phyloP scores from a whole-genome alignment of 306 rosid species.

The Macrotyloma uniflorum region DNA sequence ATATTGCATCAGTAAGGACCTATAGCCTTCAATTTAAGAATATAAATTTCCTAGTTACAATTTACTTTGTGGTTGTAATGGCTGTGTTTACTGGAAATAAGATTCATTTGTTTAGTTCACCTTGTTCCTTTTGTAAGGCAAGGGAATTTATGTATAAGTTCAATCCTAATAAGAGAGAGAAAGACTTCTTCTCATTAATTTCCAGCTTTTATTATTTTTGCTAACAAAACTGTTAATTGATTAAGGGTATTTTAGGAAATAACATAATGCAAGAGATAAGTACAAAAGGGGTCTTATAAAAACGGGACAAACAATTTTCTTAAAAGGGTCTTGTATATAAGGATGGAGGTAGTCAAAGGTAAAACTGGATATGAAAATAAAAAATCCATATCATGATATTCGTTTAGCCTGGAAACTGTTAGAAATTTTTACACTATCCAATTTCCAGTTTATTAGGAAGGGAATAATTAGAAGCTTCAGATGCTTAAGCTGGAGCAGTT shows the following conservation, averaged over 20 bases:
- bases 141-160: slow-evolving; percentile 12
- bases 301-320: too few relatives aligned
- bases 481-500: slow-evolving; percentile 17
- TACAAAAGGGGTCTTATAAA: too few relatives aligned
- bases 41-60: slow-evolving; percentile 35
- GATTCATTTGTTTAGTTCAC: slow-evolving; percentile 3
- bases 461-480: neutral
- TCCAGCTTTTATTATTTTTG: neutral
- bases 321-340: too few relatives aligned
- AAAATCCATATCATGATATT: slow-evolving; percentile 6
- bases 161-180: neutral
- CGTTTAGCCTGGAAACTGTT: slow-evolving; percentile 20
- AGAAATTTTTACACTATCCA: neutral
- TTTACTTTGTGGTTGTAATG: slow-evolving; percentile 30
- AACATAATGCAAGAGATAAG: too few relatives aligned
- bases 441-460: neutral
- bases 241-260: neutral
- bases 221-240: too few relatives aligned
- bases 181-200: too few relatives aligned
- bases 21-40: slow-evolving; percentile 22
- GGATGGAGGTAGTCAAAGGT: neutral
- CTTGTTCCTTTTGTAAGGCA: neutral
- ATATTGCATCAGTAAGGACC: slow-evolving; percentile 84
- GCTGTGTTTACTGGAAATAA: slow-evolving; percentile 11
- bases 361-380: slow-evolving; percentile 3